A percentile compares a stretch with the other conserved stretches of the same genome.
Conservation (phyloP, 345 rosid species). For the Heritiera fomes region DNA sequence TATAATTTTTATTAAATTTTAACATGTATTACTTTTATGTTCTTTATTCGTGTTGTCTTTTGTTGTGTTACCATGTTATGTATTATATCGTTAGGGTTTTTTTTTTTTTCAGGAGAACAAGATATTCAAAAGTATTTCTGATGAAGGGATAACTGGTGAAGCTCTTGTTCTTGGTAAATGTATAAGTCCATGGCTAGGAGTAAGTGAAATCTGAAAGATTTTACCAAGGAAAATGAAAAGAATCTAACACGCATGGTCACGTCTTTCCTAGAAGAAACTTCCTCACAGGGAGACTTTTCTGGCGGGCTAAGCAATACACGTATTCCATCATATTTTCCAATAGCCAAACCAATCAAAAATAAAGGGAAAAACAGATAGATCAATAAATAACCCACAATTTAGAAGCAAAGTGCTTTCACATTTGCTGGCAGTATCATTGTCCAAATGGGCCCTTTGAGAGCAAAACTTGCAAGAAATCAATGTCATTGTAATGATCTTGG, state of each 20-base stretch:
- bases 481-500: neutral
- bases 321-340: no score
- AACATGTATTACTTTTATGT: no score
- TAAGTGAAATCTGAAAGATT: neutral
- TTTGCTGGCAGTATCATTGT: neutral
- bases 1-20: no score
- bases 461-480: constrained; percentile 10
- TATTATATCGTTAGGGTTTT: no score
- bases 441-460: neutral
- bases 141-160: neutral
- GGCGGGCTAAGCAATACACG: neutral
- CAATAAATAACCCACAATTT: neutral
- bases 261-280: neutral
- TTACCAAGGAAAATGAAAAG: neutral
- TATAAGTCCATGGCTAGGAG: neutral
- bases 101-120: neutral
- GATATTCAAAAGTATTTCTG: neutral
- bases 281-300: neutral
- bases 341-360: neutral
- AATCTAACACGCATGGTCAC: neutral
- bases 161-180: neutral
- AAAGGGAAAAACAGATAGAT: neutral
- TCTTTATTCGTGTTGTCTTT: no score
- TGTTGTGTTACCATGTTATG: no score
- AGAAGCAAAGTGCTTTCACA: neutral